Base-by-base conservation (phyloP, 1,284 basidiomycete species). In the Cutaneotrichosporon sp. region DNA sequence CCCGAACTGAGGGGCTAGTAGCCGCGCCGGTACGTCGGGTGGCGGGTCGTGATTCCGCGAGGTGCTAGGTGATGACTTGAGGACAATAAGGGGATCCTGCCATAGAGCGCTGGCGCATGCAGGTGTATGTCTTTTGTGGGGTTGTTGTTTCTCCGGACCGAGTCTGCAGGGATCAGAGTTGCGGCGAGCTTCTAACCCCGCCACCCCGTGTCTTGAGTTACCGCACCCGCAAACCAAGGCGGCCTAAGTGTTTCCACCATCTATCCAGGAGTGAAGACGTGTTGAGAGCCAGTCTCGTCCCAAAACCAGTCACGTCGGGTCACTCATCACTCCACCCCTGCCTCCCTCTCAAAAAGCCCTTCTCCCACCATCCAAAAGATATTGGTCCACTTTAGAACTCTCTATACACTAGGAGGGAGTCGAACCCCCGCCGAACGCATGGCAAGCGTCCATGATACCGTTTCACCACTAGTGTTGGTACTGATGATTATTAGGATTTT, bases 321-420 rank as follows among this genome's bases (percentile, higher is more conserved):
- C 26, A 26, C 26, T 26, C 26, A 26, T 26, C 26, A 26, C 26
- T 26, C 26, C 26, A 26, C 2, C 26, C 26, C 26, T 26, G 26
- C 26, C 26, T 26, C 26, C 26, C 3, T 26, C 26, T 26, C 26
- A 26, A 42, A 13, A 42, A 40, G 14, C 38, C 34, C 34, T 13
- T 16, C 40, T 42, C 9, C 40, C 40, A 7, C 14, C 40, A 42
- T 5, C 40, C 10, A 13, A 13, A 42, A n/a, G n/a, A n/a, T n/a
- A n/a, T n/a, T n/a, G n/a, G n/a, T n/a, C n/a, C n/a, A n/a, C n/a
- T n/a, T n/a, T n/a, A n/a, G n/a, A n/a, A n/a, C n/a, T n/a, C n/a
- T n/a, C n/a, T n/a, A n/a, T 46, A 46, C 42, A 46, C 42, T 46
- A 46, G 42, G 42, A 46, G 42, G 42, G 42, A 46, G 42, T 46